Evolutionary conservation across 495 filamentous ascomycete species (phyloP).

Genomic region (Lasiosphaeria ovina): DNA sequence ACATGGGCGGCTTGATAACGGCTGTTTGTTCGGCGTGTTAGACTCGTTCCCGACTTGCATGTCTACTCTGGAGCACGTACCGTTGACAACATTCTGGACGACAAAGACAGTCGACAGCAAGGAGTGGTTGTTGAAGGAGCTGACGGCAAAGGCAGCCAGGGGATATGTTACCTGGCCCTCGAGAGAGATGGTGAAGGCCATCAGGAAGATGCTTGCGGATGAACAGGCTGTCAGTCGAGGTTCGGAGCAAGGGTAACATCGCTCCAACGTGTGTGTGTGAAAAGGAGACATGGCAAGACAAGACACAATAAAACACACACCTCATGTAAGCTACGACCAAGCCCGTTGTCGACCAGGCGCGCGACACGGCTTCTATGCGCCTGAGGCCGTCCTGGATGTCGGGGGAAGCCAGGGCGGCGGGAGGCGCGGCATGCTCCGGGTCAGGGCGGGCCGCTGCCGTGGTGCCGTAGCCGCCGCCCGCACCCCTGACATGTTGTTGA

Average conservation of each 20-base stretch:
- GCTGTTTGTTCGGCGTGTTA: slow-evolving; percentile 19
- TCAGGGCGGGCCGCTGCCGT: background rate
- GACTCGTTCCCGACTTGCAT: background rate
- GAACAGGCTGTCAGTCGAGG: slow-evolving; percentile 2
- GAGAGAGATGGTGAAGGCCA: slow-evolving; percentile 47
- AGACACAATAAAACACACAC: slow-evolving; percentile 21
- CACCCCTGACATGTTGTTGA: background rate
- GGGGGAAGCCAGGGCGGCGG: background rate
- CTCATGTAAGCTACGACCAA: slow-evolving; percentile 46
- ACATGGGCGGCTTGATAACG: slow-evolving; percentile 45
- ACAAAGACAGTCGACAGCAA: slow-evolving; percentile 57
- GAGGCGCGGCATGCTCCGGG: background rate
- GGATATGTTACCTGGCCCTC: slow-evolving; percentile 47
- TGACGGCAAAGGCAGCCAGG: slow-evolving; percentile 47
- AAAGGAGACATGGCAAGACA: background rate
- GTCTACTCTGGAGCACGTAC: slow-evolving; percentile 18
- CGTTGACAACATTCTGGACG: slow-evolving; percentile 52
- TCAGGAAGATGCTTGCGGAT: slow-evolving; percentile 34
- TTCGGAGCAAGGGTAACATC: background rate
- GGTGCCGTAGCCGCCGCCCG: slow-evolving; percentile 7
- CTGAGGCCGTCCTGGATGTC: slow-evolving; percentile 42
- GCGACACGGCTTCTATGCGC: slow-evolving; percentile 46
- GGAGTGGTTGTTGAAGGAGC: slow-evolving; percentile 57
- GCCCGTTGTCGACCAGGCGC: slow-evolving; percentile 46
- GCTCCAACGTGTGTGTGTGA: background rate